Conservation (phyloP, 176 grass and related monocot species). For the Triticum urartu region DNA sequence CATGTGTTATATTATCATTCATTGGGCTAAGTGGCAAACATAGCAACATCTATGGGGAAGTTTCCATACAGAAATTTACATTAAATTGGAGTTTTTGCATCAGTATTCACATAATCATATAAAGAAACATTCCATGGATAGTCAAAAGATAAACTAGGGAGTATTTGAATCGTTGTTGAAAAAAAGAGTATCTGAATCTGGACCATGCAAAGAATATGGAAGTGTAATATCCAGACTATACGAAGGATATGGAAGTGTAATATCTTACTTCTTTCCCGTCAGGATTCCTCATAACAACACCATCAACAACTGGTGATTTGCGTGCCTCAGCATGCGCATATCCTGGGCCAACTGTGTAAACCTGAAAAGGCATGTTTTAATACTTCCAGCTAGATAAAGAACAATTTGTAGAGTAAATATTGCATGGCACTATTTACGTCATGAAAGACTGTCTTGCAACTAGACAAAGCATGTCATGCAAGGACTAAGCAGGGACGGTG, state of each 20-base stretch:
- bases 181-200: slow-evolving; percentile 4
- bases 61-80: background rate
- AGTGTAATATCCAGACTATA: slow-evolving; percentile 20
- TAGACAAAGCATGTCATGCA: background rate
- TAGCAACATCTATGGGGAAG: slow-evolving; percentile 1
- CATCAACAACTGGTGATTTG: slow-evolving; percentile 98
- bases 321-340: slow-evolving; percentile 99
- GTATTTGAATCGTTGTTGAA: background rate
- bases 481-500: background rate
- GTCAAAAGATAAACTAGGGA: background rate
- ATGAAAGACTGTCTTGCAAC: background rate
- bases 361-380: slow-evolving; percentile 51
- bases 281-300: slow-evolving; percentile 97
- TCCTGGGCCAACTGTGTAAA: slow-evolving; percentile 95
- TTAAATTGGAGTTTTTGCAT: background rate
- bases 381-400: slow-evolving; percentile 19
- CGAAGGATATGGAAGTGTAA: background rate
- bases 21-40: background rate
- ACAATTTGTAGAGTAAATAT: slow-evolving; percentile 4
- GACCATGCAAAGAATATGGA: slow-evolving; percentile 22
- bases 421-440: slow-evolving; percentile 4
- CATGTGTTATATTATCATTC: background rate
- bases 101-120: background rate
- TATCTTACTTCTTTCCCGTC: slow-evolving; percentile 90
- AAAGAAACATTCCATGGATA: slow-evolving; percentile 1